Conservation (phyloP, 1,139 yeast genomes). For the Candida glucosophila region DNA sequence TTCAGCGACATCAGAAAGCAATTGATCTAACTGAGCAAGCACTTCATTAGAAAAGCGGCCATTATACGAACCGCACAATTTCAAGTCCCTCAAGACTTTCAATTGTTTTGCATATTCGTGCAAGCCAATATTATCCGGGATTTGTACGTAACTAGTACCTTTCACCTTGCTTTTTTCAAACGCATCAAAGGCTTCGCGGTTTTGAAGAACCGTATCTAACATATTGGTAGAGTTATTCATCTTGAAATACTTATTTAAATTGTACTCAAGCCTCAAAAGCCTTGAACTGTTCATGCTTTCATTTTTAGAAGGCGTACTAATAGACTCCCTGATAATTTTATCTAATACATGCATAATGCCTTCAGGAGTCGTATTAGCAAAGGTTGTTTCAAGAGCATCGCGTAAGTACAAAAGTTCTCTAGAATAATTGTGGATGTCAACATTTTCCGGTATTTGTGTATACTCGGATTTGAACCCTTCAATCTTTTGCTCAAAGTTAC, state of each 20-base stretch:
- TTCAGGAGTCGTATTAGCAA: slow-evolving; percentile 4
- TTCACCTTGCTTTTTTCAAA: slow-evolving; percentile 11
- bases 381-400: slow-evolving; percentile 11
- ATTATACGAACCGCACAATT: no score
- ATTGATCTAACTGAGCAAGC: no score
- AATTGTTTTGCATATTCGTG: no score
- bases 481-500: slow-evolving; percentile 6
- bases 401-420: no score
- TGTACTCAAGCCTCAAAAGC: no score
- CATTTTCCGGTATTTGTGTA: slow-evolving; percentile 14
- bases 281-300: no score
- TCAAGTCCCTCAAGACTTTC: no score
- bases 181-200: slow-evolving; percentile 14
- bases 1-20: no score
- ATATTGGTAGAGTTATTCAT: slow-evolving; percentile 19
- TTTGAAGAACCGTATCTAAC: slow-evolving; percentile 24
- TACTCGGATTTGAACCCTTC: no score
- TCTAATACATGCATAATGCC: slow-evolving; percentile 1
- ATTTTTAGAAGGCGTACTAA: no score
- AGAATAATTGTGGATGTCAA: slow-evolving; percentile 14
- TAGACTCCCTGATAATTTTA: slow-evolving; percentile 1
- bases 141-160: slow-evolving; percentile 4
- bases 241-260: no score
- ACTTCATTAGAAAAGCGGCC: no score
- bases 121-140: slow-evolving; percentile 16